phyloP scores from a whole-genome alignment of 495 filamentous ascomycete species.

The Aspergillus cavernicola region DNA sequence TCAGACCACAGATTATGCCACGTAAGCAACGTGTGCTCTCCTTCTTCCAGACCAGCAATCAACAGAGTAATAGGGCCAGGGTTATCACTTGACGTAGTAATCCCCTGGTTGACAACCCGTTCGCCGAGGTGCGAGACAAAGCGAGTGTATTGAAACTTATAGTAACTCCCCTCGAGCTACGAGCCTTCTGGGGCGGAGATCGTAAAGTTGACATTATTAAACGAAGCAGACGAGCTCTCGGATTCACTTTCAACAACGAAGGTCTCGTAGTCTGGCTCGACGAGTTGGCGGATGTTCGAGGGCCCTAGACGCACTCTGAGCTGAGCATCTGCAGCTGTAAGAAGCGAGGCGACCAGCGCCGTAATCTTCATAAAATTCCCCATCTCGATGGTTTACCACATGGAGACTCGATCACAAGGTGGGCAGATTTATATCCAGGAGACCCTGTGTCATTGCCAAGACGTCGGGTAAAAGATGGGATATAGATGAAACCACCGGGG shows the following conservation, averaged over 20 bases:
- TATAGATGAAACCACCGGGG: too few relatives aligned
- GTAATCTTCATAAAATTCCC: too few relatives aligned
- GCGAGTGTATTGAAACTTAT: conserved; percentile 10
- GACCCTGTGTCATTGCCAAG: too few relatives aligned
- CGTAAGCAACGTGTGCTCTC: conserved; percentile 4
- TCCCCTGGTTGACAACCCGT: conserved; percentile 9
- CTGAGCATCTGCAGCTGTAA: not conserved
- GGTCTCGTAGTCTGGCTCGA: conserved; percentile 4
- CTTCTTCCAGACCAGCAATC: not conserved
- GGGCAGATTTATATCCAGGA: too few relatives aligned
- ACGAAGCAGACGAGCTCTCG: conserved; percentile 1
- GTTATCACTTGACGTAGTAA: conserved; percentile 3
- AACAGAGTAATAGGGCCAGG: not conserved
- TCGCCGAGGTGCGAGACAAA: conserved; percentile 8
- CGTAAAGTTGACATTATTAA: not conserved
- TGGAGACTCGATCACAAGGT: too few relatives aligned
- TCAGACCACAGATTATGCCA: conserved; percentile 13
- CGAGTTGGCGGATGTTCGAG: conserved; percentile 1
- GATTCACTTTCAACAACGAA: conserved; percentile 4
- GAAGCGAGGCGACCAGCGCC: not conserved
- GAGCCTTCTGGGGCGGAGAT: conserved; percentile 4
- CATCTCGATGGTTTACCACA: too few relatives aligned
- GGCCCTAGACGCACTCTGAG: conserved; percentile 5
- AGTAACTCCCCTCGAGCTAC: conserved; percentile 8
- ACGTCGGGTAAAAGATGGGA: too few relatives aligned